These are phyloP conservation scores for Eucalyptus marginata DNA, from an alignment of 345 rosid genomes.

Conservation along the genomic window DNA sequence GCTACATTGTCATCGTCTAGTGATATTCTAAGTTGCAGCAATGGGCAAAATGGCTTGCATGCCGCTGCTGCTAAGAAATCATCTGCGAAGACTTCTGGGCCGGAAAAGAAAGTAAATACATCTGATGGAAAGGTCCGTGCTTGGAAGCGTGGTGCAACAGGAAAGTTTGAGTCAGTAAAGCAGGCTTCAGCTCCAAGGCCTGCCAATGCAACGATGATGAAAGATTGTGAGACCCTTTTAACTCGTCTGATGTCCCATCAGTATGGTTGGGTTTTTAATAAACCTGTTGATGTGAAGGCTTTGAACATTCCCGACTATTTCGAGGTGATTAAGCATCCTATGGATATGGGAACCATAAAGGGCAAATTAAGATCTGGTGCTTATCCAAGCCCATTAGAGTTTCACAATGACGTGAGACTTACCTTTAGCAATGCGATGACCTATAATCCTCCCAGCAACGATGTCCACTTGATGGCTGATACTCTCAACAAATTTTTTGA, in stretches of 20 bases:
- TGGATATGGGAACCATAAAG: slow-evolving; percentile 87
- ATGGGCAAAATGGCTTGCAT: slow-evolving; percentile 22
- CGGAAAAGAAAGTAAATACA: slow-evolving; percentile 37
- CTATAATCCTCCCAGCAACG: slow-evolving; percentile 86
- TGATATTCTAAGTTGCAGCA: slow-evolving; percentile 57
- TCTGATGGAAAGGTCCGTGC: slow-evolving; percentile 19
- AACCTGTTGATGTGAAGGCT: slow-evolving; percentile 77
- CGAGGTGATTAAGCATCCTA: slow-evolving; percentile 67
- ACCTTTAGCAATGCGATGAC: slow-evolving; percentile 83
- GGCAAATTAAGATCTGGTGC: slow-evolving; percentile 43
- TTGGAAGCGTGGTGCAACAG: slow-evolving; percentile 40
- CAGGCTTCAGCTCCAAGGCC: slow-evolving; percentile 19
- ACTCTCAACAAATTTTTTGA: slow-evolving; percentile 65
- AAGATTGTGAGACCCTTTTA: slow-evolving; percentile 64
- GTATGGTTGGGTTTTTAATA: slow-evolving; percentile 70
- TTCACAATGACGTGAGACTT: slow-evolving; percentile 77
- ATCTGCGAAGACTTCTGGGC: slow-evolving; percentile 19
- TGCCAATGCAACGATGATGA: slow-evolving; percentile 49
- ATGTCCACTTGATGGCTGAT: slow-evolving; percentile 77
- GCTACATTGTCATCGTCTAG: slow-evolving; percentile 46
- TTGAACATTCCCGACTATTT: slow-evolving; percentile 83
- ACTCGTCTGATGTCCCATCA: slow-evolving; percentile 68
- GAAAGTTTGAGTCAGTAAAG: slow-evolving; percentile 39
- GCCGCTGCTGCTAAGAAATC: slow-evolving; percentile 25
- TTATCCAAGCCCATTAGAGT: slow-evolving; percentile 68